Base-by-base conservation (phyloP, 108 stramenopile genomes). In the Cyclostephanos invisitatus region DNA sequence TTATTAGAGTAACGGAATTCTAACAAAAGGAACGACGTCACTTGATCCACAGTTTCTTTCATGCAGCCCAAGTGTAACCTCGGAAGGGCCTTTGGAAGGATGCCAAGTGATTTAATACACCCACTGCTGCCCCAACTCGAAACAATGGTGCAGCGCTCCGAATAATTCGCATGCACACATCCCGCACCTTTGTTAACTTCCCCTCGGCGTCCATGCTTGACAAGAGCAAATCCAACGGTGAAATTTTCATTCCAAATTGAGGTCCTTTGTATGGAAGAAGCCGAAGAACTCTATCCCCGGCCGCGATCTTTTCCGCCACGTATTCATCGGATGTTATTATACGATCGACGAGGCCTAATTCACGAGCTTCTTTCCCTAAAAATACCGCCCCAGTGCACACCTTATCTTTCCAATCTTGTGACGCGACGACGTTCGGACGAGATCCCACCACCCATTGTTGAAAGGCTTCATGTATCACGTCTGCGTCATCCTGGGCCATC, bases 261-360 rank as follows among this genome's bases (percentile, higher is more conserved):
- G 80, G 66, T 36, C 83, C 83, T 48, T 51, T 80, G 62, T 84
- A 73, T 12, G 80, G 74, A 32, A 78, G 42, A 49, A 83, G 67
- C 20, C 64, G 60, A 64, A 92, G 72, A 14, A 95, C 94, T 32
- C 86, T 67, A 64, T 90, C 90, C 11, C 89, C 88, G 6, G 85
- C 91, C 47, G 47, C 42, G 37, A 92, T 82, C 28, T 86, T 73
- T 62, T 95, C 86, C 55, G 85, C 70, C 48, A 95, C 77, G 63
- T 95, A 95, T 49, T 91, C 90, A 68, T 91, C 89, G 18, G 87
- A 89, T 10, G 94, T 92, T 59, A 91, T 35, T 0, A 92, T 69
- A 20, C 77, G 74, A 81, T 95, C 94, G 22, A 95, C 85, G 67
- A 95, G 65, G 15, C 87, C 82, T 14, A 80, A 64, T 47, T 83